Conservation (phyloP, 1,284 basidiomycete genomes). For the Rhodotorula sp. region DNA sequence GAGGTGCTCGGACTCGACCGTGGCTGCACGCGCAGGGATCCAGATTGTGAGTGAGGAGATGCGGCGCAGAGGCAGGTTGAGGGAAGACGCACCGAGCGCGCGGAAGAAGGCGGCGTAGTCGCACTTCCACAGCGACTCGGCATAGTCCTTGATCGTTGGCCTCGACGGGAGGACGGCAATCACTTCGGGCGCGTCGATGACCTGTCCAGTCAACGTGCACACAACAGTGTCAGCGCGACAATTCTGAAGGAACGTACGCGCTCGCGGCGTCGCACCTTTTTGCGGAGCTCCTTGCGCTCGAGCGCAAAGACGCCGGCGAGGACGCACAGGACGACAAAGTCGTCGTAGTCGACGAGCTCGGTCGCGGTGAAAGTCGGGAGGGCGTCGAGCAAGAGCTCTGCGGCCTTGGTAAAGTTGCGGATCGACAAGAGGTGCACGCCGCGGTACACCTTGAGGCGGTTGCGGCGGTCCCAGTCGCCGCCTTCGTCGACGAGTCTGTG, state of each 20-base stretch:
- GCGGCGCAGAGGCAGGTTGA: no score
- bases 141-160: slow-evolving; percentile 56
- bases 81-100: slow-evolving; percentile 73
- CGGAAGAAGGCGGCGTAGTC: slow-evolving; percentile 94
- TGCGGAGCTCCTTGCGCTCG: slow-evolving; percentile 84
- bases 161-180: slow-evolving; percentile 55
- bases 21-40: slow-evolving; percentile 63
- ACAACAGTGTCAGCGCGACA: no score
- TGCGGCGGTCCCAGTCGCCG: slow-evolving; percentile 96
- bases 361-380: slow-evolving; percentile 92
- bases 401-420: slow-evolving; percentile 62
- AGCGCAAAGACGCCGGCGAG: slow-evolving; percentile 76
- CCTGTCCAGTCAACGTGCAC: slow-evolving; percentile 44
- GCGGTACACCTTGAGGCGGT: slow-evolving; percentile 93
- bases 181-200: slow-evolving; percentile 60
- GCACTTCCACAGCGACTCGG: slow-evolving; percentile 75
- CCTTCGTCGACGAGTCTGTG: slow-evolving; percentile 86
- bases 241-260: no score
- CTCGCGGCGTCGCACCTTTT: slow-evolving; percentile 64
- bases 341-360: slow-evolving; percentile 84
- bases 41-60: no score
- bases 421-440: slow-evolving; percentile 83
- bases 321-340: slow-evolving; percentile 85
- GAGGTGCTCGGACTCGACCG: slow-evolving; percentile 82
- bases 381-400: slow-evolving; percentile 82